phyloP scores from a whole-genome alignment of 148 eudicot species.

The Dianthus caryophyllus region DNA sequence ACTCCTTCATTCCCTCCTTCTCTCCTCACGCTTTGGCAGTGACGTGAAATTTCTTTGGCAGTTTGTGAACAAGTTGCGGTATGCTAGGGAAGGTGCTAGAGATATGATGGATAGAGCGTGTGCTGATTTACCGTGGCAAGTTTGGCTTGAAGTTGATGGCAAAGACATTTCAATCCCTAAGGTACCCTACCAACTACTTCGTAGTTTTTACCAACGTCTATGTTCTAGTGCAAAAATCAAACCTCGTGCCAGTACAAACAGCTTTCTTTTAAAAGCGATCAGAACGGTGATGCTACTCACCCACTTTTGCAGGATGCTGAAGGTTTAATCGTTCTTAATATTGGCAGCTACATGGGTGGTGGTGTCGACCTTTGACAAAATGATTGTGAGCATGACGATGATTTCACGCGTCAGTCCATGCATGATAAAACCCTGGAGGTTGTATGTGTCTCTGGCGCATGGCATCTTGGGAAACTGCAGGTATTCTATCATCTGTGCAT shows the following conservation, averaged over 20 bases:
- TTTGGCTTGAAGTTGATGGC: slow-evolving; percentile 78
- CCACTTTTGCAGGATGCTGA: slow-evolving; percentile 54
- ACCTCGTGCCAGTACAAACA: not conserved
- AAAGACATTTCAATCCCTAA: slow-evolving; percentile 59
- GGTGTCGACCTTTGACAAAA: slow-evolving; percentile 92
- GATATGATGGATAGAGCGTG: slow-evolving; percentile 88
- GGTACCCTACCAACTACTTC: slow-evolving; percentile 37
- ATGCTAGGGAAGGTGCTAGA: slow-evolving; percentile 85
- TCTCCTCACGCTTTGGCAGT: not conserved
- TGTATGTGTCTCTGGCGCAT: slow-evolving; percentile 74
- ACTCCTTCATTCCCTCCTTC: not conserved
- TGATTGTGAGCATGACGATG: slow-evolving; percentile 66
- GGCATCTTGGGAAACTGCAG: slow-evolving; percentile 91
- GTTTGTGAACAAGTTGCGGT: slow-evolving; percentile 78
- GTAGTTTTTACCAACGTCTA: not conserved
- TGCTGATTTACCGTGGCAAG: slow-evolving; percentile 88
- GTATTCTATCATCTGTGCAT: slow-evolving; percentile 22
- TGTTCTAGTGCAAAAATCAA: not conserved
- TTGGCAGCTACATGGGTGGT: slow-evolving; percentile 89
- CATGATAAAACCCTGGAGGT: slow-evolving; percentile 80
- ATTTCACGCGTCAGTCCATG: slow-evolving; percentile 60
- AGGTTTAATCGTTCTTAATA: slow-evolving; percentile 76
- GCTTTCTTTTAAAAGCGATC: not conserved
- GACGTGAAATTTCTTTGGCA: slow-evolving; percentile 22
- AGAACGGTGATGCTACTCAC: slow-evolving; percentile 4